Evolutionary conservation across 1,284 basidiomycete species (phyloP).

Genomic region (Sanghuangporus sanghuang): DNA sequence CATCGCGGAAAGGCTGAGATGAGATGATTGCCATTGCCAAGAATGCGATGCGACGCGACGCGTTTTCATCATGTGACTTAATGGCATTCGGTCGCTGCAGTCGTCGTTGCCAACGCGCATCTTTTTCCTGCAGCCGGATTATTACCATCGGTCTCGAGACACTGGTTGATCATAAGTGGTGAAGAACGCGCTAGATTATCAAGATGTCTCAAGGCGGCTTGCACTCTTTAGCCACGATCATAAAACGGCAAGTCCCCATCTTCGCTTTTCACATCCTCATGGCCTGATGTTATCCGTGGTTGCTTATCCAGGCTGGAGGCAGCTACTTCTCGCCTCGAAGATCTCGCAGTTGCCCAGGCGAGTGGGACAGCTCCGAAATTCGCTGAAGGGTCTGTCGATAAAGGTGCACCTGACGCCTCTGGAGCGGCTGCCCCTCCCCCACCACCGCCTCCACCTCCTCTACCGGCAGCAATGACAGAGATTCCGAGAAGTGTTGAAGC

Average conservation of each 20-base stretch:
- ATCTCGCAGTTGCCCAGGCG: conserved; percentile 60
- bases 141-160: background rate
- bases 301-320: conserved; percentile 69
- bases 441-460: conserved; percentile 32
- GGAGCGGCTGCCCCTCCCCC: conserved; percentile 36
- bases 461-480: conserved; percentile 35
- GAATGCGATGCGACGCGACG: background rate
- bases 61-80: background rate
- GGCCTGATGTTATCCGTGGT: conserved; percentile 6
- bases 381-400: conserved; percentile 25
- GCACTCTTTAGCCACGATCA: conserved; percentile 72
- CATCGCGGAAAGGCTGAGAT: too few relatives aligned
- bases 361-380: conserved; percentile 22
- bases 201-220: conserved; percentile 44
- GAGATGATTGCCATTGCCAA: too few relatives aligned
- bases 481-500: conserved; percentile 62
- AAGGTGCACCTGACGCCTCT: conserved; percentile 26
- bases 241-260: conserved; percentile 61
- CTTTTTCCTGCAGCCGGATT: background rate
- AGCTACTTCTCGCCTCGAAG: conserved; percentile 91
- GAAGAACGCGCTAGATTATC: conserved; percentile 9
- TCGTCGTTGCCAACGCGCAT: background rate
- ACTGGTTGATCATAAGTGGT: background rate
- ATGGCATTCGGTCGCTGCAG: background rate
- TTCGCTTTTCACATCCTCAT: conserved; percentile 12